Conservation (phyloP, 1,284 basidiomycete genomes). For the Chalciporus sp. region DNA sequence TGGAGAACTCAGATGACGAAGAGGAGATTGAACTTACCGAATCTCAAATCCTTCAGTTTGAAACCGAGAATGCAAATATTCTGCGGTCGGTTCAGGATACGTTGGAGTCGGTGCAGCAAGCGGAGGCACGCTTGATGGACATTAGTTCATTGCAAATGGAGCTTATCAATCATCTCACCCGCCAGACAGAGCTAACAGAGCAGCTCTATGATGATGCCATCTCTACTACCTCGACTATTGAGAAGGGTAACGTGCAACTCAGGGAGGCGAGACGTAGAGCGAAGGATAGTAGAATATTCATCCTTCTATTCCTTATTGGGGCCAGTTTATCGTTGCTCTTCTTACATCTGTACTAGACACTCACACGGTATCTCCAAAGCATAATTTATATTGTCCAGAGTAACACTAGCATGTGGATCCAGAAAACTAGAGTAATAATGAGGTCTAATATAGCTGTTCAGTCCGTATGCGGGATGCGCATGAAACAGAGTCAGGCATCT, state of each 20-base stretch:
- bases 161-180: slow-evolving; percentile 81
- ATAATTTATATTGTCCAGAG: slow-evolving; percentile 7
- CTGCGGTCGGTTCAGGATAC: slow-evolving; percentile 82
- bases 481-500: slow-evolving; percentile 1
- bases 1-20: slow-evolving; percentile 58
- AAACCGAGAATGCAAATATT: slow-evolving; percentile 85
- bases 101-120: slow-evolving; percentile 83
- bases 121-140: slow-evolving; percentile 85
- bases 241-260: slow-evolving; percentile 86
- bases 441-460: not conserved
- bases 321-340: slow-evolving; percentile 86
- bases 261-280: slow-evolving; percentile 81
- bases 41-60: slow-evolving; percentile 90
- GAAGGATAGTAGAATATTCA: slow-evolving; percentile 80
- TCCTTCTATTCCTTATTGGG: slow-evolving; percentile 85
- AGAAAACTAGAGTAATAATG: not conserved
- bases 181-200: slow-evolving; percentile 88
- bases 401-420: not conserved
- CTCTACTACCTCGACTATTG: slow-evolving; percentile 78
- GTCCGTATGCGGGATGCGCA: not conserved
- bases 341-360: slow-evolving; percentile 74
- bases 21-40: slow-evolving; percentile 76
- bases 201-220: slow-evolving; percentile 90
- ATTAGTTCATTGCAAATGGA: slow-evolving; percentile 91
- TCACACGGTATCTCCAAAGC: not conserved